A percentile compares a stretch with the other conserved stretches of the same genome.
These are phyloP conservation scores for Eucalyptus regnans DNA, from an alignment of 345 rosid species.

Conservation along the genomic window DNA sequence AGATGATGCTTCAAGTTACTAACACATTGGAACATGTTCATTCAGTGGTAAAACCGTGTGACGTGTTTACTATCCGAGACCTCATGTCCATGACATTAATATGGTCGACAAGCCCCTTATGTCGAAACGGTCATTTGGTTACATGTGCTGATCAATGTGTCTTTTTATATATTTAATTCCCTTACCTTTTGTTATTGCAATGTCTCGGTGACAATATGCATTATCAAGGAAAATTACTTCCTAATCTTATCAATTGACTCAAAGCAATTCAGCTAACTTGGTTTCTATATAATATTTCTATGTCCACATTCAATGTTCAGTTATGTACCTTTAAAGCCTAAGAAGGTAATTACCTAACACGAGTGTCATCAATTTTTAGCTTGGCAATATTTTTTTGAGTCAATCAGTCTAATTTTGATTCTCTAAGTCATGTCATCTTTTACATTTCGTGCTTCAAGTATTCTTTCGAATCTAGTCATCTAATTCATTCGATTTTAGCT, in stretches of 20 bases:
- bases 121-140: not conserved
- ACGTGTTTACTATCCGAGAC: not conserved
- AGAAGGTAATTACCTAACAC: not conserved
- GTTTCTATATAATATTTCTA: not conserved
- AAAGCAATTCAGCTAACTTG: not conserved
- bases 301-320: not conserved
- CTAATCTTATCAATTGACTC: not conserved
- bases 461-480: not conserved
- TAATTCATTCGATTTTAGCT: not conserved
- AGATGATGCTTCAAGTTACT: not conserved
- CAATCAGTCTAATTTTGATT: not conserved
- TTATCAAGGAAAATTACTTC: not conserved
- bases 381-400: not conserved
- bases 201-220: not conserved
- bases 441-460: not conserved
- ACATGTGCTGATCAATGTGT: not conserved
- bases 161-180: not conserved
- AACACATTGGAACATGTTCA: not conserved
- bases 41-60: not conserved
- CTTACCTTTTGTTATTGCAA: not conserved
- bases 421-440: not conserved
- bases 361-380: not conserved
- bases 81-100: not conserved
- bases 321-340: not conserved
- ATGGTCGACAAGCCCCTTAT: not conserved